Base-by-base conservation (phyloP, 768 basidiomycete genomes). In the Leccinum longicurvipes region DNA sequence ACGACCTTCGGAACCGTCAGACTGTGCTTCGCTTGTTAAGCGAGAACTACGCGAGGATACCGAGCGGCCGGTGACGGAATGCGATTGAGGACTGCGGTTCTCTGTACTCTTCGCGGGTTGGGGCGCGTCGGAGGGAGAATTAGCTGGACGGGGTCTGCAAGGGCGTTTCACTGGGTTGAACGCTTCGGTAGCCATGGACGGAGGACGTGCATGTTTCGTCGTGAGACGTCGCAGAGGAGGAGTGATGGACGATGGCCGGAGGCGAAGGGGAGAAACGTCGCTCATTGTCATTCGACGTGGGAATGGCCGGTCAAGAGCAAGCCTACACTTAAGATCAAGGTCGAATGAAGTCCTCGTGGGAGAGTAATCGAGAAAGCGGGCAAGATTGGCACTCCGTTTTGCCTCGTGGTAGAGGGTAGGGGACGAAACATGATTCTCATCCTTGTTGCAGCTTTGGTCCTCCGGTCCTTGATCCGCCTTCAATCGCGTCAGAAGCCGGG, bases 351-450 rank as follows among this genome's bases (percentile, higher is more conserved):
- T 65, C 57, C 58, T 67, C 57, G 72, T 68, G 56, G 68, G 67
- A 51, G 77, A 73, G 15, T 59, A 51, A 24, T 71, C 65, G 46
- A 79, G 67, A 63, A 79, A 79, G 47, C 50, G 68, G 25, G 64
- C 60, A 15, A 79, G 71, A 62, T 79, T 80, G 58, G 63, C 69
- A 62, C 63, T 57, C 60, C 63, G 63, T 62, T 62, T 68, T 28
- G 57, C 67, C 64, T 66, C 63, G 56, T 59, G 60, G 65, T 53
- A 56, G 55, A 54, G 53, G 60, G 58, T 56, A 57, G 59, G 54
- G 49, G 53, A 46, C 15, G 36, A 17, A 12, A 2, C 44, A 47
- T 48, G 67, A 66, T 61, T 53, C 63, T 58, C 65, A 31, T 57
- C 45, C 28, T 62, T 41, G 39, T 19, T 19, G 39, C 10, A 48